These are phyloP conservation scores for Cylindrotheca closterium DNA, from an alignment of 108 stramenopile genomes.

Conservation along the genomic window DNA sequence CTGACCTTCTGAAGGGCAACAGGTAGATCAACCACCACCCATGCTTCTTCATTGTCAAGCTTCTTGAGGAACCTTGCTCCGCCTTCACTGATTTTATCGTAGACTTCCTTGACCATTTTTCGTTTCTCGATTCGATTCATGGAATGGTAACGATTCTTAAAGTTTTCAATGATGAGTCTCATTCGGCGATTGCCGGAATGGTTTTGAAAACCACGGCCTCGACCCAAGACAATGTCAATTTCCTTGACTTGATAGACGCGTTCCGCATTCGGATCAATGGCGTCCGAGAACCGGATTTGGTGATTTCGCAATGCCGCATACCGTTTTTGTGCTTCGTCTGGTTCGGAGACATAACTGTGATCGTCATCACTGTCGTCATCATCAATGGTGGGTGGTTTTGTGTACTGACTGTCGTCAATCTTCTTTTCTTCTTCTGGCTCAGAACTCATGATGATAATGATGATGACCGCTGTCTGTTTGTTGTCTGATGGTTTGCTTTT, in stretches of 20 bases:
- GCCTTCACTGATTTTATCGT: constrained; percentile 8
- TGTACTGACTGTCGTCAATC: too few relatives aligned
- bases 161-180: constrained; percentile 7
- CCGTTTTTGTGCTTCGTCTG: background rate
- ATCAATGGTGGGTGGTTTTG: too few relatives aligned
- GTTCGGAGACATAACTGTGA: too few relatives aligned
- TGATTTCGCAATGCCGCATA: background rate
- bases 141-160: background rate
- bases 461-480: too few relatives aligned
- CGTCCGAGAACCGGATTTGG: background rate
- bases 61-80: constrained; percentile 4
- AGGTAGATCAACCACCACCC: constrained; percentile 2
- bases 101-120: constrained; percentile 11
- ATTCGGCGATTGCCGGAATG: constrained; percentile 13
- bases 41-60: constrained; percentile 3
- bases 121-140: constrained; percentile 4
- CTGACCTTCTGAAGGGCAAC: constrained; percentile 19
- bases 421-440: too few relatives aligned
- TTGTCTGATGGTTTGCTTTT: too few relatives aligned
- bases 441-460: too few relatives aligned
- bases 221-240: constrained; percentile 7
- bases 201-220: constrained; percentile 13
- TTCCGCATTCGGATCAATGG: background rate
- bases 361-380: too few relatives aligned
- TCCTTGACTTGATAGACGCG: background rate